These are phyloP conservation scores for Cylindrotheca closterium DNA, from an alignment of 108 stramenopile species.

Conservation along the genomic window DNA sequence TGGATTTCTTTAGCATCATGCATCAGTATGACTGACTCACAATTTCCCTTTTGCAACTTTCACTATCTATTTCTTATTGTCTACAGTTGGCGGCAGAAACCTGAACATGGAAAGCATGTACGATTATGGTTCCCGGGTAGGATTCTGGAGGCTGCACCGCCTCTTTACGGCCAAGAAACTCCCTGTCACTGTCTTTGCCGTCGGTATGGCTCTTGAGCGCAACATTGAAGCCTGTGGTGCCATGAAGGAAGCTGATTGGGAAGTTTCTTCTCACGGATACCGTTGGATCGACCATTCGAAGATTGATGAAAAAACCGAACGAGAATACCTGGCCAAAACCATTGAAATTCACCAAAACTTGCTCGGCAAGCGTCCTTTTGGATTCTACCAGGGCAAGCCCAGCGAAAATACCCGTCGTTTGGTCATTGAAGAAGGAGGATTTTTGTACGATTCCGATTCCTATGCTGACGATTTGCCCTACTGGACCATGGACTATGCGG, in stretches of 20 bases:
- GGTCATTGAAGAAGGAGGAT: constrained; percentile 91
- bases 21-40: not conserved
- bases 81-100: constrained; percentile 39
- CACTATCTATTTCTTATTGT: constrained; percentile 4
- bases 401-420: constrained; percentile 73
- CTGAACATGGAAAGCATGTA: constrained; percentile 92
- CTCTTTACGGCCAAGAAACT: constrained; percentile 72
- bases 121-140: constrained; percentile 90
- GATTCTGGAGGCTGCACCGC: constrained; percentile 92
- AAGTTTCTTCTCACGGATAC: constrained; percentile 90
- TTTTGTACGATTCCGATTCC: constrained; percentile 90
- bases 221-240: constrained; percentile 79
- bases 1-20: not conserved
- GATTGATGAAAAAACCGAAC: constrained; percentile 77
- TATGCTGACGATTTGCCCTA: constrained; percentile 94
- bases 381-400: constrained; percentile 94
- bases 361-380: constrained; percentile 83
- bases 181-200: constrained; percentile 92
- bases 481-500: constrained; percentile 80
- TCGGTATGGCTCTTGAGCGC: constrained; percentile 92
- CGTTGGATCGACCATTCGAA: constrained; percentile 93
- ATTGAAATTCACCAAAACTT: constrained; percentile 86
- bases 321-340: constrained; percentile 85
- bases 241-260: constrained; percentile 87
- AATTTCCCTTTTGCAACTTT: not conserved